These are phyloP conservation scores for Zygoascus hellenicus DNA, from an alignment of 1,139 yeast genomes.

Conservation along the genomic window DNA sequence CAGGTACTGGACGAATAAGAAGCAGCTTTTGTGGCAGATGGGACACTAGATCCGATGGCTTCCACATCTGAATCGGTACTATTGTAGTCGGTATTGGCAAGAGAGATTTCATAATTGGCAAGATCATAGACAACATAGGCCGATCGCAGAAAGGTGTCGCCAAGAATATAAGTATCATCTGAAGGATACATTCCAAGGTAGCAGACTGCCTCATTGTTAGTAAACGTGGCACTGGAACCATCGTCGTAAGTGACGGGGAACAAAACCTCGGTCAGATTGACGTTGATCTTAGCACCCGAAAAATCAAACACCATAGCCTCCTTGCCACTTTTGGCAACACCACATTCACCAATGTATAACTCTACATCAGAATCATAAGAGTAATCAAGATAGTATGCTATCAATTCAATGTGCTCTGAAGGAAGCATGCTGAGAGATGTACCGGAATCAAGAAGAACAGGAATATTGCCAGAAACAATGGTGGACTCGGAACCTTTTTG, in stretches of 20 bases:
- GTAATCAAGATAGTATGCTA: constrained; percentile 26
- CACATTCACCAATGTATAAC: constrained; percentile 14
- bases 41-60: constrained; percentile 24
- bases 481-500: constrained; percentile 11
- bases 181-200: constrained; percentile 24
- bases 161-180: constrained; percentile 40
- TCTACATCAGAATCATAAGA: constrained; percentile 16
- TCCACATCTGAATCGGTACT: constrained; percentile 22
- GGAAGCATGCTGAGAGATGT: constrained; percentile 34
- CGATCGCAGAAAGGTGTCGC: constrained; percentile 67
- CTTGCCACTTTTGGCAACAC: not conserved
- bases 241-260: constrained; percentile 17
- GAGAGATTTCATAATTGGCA: constrained; percentile 54
- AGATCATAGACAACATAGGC: constrained; percentile 75
- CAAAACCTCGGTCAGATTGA: constrained; percentile 24
- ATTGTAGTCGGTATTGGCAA: constrained; percentile 51
- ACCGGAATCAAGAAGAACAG: constrained; percentile 35
- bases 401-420: constrained; percentile 17
- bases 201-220: constrained; percentile 25
- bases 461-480: constrained; percentile 11
- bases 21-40: constrained; percentile 29
- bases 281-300: constrained; percentile 29
- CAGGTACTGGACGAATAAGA: constrained; percentile 18
- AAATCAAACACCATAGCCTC: constrained; percentile 26
- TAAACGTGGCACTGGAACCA: constrained; percentile 18